Percentiles rank a stretch among this genome's conserved stretches.
Evolutionary conservation across 352 stramenopile genomes (phyloP).

Genomic region (Thalassiosira hispida): DNA sequence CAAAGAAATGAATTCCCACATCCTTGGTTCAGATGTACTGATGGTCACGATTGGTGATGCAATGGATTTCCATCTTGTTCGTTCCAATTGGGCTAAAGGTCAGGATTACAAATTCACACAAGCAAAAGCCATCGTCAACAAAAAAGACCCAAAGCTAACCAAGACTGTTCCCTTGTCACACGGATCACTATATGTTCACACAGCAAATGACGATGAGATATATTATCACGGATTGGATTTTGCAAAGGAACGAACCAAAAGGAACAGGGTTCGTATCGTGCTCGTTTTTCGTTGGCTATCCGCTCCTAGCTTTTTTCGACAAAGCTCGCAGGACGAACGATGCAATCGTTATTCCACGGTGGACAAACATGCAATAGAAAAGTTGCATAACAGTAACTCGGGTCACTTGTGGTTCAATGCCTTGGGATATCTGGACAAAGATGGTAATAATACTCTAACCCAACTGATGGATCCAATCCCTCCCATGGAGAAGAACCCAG

Average conservation of each 20-base stretch:
- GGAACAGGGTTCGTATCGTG: neutral
- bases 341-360: neutral
- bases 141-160: neutral
- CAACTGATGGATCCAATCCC: neutral
- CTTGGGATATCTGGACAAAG: neutral
- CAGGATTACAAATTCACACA: neutral
- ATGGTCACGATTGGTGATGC: conserved; percentile 4
- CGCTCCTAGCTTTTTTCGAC: neutral
- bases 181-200: neutral
- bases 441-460: neutral
- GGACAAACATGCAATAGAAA: neutral
- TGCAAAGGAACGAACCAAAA: neutral
- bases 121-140: neutral
- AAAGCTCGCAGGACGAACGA: neutral
- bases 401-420: neutral
- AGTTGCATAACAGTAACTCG: neutral
- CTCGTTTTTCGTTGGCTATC: conserved; percentile 8
- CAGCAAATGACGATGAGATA: conserved; percentile 2
- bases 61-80: neutral
- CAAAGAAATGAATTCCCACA: neutral
- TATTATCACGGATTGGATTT: neutral
- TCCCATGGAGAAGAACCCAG: too few species aligned
- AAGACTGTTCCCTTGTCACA: neutral
- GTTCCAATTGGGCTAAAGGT: neutral
- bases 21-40: conserved; percentile 3